phyloP scores from a whole-genome alignment of 2,329 filamentous ascomycete genomes.

The Thelonectria blattea region DNA sequence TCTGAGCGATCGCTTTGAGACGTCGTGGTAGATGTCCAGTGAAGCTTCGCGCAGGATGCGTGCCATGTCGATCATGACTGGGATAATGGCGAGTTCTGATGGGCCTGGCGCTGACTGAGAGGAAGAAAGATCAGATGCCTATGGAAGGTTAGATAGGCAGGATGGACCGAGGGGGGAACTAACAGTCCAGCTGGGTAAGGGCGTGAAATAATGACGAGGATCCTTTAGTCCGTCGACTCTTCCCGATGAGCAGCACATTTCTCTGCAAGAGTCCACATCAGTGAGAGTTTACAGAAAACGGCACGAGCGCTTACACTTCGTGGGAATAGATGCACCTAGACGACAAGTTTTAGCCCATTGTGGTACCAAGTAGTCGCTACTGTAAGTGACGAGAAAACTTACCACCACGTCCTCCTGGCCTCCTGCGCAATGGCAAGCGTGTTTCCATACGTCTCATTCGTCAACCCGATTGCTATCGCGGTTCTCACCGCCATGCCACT shows the following conservation, averaged over 20 bases:
- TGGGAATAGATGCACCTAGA: constrained; percentile 11
- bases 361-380: neutral
- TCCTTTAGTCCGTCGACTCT: constrained; percentile 2
- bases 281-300: neutral
- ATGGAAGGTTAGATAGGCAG: too few relatives aligned
- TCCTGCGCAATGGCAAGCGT: neutral
- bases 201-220: constrained; percentile 4
- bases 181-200: neutral
- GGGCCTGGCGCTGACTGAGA: neutral
- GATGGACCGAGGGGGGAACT: neutral
- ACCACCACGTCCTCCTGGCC: constrained; percentile 10
- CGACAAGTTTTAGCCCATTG: neutral
- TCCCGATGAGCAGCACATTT: constrained; percentile 5
- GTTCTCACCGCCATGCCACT: constrained; percentile 5
- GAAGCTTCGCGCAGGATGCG: constrained; percentile 2
- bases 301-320: neutral
- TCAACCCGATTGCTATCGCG: constrained; percentile 6
- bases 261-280: neutral
- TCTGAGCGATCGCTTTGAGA: neutral
- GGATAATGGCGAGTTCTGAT: constrained; percentile 1
- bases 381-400: neutral
- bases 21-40: constrained; percentile 4
- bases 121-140: neutral
- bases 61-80: constrained; percentile 4
- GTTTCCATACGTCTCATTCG: constrained; percentile 3